These are phyloP conservation scores for Curvularia lunata DNA, from an alignment of 2,329 filamentous ascomycete genomes.

Conservation along the genomic window DNA sequence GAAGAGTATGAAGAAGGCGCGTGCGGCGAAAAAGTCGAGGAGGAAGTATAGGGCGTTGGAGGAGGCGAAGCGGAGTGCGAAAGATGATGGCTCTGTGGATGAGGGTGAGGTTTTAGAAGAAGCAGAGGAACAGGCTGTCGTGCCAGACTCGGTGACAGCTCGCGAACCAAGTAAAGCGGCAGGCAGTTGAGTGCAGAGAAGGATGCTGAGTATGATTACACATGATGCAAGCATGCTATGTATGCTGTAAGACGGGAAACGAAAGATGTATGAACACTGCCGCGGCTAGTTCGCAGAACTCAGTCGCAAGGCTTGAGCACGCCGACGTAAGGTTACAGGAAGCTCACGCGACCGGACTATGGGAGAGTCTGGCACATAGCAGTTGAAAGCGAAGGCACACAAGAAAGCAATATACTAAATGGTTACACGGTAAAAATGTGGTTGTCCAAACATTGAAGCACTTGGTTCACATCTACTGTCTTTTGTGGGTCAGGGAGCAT, in stretches of 20 bases:
- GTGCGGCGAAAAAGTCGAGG: slow-evolving; percentile 79
- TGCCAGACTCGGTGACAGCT: not conserved
- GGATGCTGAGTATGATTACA: not conserved
- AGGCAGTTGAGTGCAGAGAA: slow-evolving; percentile 1
- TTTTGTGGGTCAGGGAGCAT: not conserved
- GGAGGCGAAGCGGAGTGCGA: slow-evolving; percentile 72
- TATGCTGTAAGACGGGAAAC: not conserved
- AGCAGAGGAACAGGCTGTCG: slow-evolving; percentile 14
- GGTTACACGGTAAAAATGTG: not conserved
- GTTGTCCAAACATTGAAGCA: not conserved
- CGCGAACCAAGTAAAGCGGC: not conserved
- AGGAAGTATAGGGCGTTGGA: slow-evolving; percentile 69
- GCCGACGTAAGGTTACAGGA: not conserved
- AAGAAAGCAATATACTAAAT: not conserved
- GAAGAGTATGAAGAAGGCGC: slow-evolving; percentile 73
- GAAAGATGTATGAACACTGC: not conserved
- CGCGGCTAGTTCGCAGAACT: not conserved
- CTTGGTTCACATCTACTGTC: not conserved
- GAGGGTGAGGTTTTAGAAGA: slow-evolving; percentile 42
- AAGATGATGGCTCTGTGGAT: slow-evolving; percentile 61
- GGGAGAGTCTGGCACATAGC: not conserved
- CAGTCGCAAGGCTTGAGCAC: not conserved
- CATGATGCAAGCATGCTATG: not conserved
- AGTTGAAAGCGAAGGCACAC: not conserved
- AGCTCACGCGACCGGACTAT: not conserved